These are phyloP conservation scores for Pseudoneurospora amorphoporcata DNA, from an alignment of 495 filamentous ascomycete genomes.

Conservation along the genomic window DNA sequence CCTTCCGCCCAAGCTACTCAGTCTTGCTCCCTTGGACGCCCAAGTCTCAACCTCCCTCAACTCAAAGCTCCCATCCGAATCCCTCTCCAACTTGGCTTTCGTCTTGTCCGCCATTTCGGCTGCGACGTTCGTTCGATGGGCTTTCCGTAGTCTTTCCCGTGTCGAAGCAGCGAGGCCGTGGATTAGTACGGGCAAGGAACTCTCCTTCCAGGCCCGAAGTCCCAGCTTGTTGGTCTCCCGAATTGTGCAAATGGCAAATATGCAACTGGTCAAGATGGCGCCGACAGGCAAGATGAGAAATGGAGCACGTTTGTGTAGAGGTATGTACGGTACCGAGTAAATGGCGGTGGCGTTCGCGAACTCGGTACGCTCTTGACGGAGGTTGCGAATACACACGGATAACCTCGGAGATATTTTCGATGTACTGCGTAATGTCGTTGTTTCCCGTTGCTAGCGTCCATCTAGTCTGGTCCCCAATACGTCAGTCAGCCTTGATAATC, in stretches of 20 bases:
- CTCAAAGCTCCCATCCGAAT: neutral
- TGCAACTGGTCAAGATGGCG: neutral
- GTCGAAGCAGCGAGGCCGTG: neutral
- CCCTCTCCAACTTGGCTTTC: neutral
- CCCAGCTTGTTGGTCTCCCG: neutral
- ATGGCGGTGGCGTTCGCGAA: neutral
- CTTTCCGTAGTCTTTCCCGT: neutral
- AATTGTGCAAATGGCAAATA: neutral
- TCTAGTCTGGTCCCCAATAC: neutral
- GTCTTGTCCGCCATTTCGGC: neutral
- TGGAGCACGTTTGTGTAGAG: neutral
- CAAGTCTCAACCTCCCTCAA: neutral
- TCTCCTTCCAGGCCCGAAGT: neutral
- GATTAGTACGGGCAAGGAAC: neutral
- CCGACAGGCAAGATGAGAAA: neutral
- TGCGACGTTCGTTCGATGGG: neutral
- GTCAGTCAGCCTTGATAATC: neutral
- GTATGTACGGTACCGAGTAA: neutral
- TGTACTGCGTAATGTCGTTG: neutral
- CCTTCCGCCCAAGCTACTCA: constrained; percentile 33
- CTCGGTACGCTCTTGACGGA: neutral
- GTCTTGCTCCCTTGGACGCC: constrained; percentile 32
- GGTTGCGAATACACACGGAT: neutral
- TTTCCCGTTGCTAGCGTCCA: too few species aligned
- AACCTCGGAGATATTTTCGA: neutral